A percentile compares a stretch with the other conserved stretches of the same genome.
These are phyloP conservation scores for Zygosaccharomyces gambellarensis DNA, from an alignment of 805 yeast genomes.

Conservation along the genomic window DNA sequence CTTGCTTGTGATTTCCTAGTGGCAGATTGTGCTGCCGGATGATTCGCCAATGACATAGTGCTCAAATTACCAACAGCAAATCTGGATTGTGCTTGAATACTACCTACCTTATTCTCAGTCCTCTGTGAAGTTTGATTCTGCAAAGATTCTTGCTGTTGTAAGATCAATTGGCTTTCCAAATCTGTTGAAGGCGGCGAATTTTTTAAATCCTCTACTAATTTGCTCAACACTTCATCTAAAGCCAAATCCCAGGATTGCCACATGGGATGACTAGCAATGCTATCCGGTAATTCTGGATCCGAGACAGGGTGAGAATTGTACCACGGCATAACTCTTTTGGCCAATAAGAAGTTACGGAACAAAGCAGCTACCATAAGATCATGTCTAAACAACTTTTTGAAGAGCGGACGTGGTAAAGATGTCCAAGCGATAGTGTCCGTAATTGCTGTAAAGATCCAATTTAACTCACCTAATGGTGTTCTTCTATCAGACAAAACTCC, in stretches of 20 bases:
- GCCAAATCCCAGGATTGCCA: constrained; percentile 99
- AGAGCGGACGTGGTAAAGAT: constrained; percentile 75
- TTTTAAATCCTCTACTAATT: constrained; percentile 46
- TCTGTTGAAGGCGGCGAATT: constrained; percentile 33
- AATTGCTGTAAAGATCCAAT: constrained; percentile 97
- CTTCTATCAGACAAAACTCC: constrained; percentile 89
- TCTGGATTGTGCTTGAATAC: constrained; percentile 27
- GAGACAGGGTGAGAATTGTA: constrained; percentile 92
- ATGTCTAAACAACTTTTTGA: constrained; percentile 86
- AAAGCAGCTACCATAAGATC: constrained; percentile 95
- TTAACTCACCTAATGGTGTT: constrained; percentile 91
- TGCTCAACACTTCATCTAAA: constrained; percentile 84
- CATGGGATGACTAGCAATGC: constrained; percentile 76
- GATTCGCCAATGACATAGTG: constrained; percentile 35
- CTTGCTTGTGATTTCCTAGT: constrained; percentile 11
- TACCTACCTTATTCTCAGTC: constrained; percentile 19
- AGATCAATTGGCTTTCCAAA: constrained; percentile 23
- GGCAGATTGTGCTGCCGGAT: constrained; percentile 18
- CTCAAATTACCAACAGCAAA: constrained; percentile 34
- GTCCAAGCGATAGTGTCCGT: constrained; percentile 99
- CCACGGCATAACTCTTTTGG: constrained; percentile 89
- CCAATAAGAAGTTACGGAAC: constrained; percentile 85
- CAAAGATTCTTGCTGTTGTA: constrained; percentile 25
- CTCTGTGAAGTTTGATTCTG: constrained; percentile 16
- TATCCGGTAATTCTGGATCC: constrained; percentile 86